phyloP scores from a whole-genome alignment of 306 rosid genomes.

The Crotalaria pallida region DNA sequence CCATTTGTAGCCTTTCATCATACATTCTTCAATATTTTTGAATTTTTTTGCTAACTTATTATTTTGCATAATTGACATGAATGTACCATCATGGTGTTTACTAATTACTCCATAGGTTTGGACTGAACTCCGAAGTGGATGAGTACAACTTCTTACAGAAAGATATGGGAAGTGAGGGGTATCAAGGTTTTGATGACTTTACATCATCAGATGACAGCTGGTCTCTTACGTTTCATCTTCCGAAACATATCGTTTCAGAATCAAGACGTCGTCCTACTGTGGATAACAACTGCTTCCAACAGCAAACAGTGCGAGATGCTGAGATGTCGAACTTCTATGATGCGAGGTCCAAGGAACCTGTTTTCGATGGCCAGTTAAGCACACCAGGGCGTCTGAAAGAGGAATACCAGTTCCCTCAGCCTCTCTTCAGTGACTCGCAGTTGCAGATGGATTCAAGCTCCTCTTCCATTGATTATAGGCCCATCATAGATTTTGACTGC shows the following conservation, averaged over 20 bases:
- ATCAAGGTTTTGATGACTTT: slow-evolving; percentile 39
- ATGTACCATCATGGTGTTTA: not conserved
- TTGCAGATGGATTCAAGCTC: slow-evolving; percentile 46
- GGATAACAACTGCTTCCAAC: slow-evolving; percentile 36
- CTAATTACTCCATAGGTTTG: slow-evolving; percentile 36
- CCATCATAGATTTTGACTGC: slow-evolving; percentile 36
- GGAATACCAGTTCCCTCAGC: slow-evolving; percentile 45
- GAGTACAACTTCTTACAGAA: slow-evolving; percentile 45
- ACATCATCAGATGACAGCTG: slow-evolving; percentile 44
- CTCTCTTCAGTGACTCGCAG: slow-evolving; percentile 55
- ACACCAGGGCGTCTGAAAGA: slow-evolving; percentile 38
- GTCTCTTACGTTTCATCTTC: slow-evolving; percentile 42
- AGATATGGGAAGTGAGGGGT: slow-evolving; percentile 40
- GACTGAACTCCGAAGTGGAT: slow-evolving; percentile 39
- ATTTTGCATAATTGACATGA: not conserved
- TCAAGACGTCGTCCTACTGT: slow-evolving; percentile 34
- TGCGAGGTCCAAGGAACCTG: slow-evolving; percentile 37
- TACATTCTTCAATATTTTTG: not conserved
- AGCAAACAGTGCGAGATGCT: slow-evolving; percentile 33
- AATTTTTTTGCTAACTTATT: not conserved
- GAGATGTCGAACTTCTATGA: slow-evolving; percentile 32
- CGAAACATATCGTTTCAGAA: slow-evolving; percentile 38
- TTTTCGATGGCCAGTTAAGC: slow-evolving; percentile 36
- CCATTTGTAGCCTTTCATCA: not conserved
- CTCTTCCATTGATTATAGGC: slow-evolving; percentile 28